Evolutionary conservation across 768 basidiomycete genomes (phyloP), one percentile per base, ranked within the genome.

Genomic region (Xerocomellus intermedius): DNA sequence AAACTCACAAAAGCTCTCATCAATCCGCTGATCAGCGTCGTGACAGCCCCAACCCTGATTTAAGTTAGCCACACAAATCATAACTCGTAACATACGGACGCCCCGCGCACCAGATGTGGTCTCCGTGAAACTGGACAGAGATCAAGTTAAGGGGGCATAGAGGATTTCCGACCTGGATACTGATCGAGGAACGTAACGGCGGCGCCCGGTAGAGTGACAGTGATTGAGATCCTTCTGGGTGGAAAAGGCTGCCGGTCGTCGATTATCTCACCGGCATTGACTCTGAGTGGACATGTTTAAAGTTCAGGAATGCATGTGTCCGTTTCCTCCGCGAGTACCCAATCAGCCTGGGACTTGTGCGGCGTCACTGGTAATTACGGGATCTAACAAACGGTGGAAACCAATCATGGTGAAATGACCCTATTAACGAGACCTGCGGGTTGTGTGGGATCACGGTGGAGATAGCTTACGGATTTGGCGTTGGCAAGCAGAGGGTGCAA

Each of bases 201-300:
- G 66, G 66, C 28, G 49, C 66, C 66, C 64, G 61, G 66, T 49
- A 59, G 55, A 50, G 39, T 19, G 49, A 50, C 55, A 50, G 55
- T 62, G 54, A 60, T 56, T 65, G 38, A 56, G 49, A 45, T 55
- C 30, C 26, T 44, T 55, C 52, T 44, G 55, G 39, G 46, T 55
- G 38, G 46, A 30, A 43, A 50, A 38, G 50, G 48, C 38, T 49
- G 50, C 66, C 60, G 58, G 48, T 51, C 46, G 52, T 56, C 41
- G 48, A 64, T 58, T 66, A 62, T 54, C 60, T 56, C 54, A 51
- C 57, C 36, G 58, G n/a, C n/a, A n/a, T n/a, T n/a, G n/a, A n/a
- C n/a, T 54, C 58, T 52, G 42, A 60, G 67, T 51, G 58, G 56
- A 61, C 70, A 62, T 55, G 54, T 61, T 58, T 63, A 67, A 62